Evolutionary conservation across 495 filamentous ascomycete genomes (phyloP).

Genomic region (Lophiostoma macrostomum): DNA sequence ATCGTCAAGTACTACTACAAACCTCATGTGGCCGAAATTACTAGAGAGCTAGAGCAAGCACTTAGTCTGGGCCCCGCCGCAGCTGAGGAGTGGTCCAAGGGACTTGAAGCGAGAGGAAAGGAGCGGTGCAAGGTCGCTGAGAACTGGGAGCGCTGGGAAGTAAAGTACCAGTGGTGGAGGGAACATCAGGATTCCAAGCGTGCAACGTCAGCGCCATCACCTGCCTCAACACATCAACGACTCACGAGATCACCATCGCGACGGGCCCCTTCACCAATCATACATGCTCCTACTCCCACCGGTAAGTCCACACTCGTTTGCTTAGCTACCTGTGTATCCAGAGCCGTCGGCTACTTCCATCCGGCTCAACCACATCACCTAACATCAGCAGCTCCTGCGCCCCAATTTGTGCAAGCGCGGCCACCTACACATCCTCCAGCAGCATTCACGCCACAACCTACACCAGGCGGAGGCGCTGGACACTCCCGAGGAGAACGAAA

Average conservation of each 20-base stretch:
- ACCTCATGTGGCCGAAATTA: slow-evolving; percentile 54
- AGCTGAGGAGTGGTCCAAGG: slow-evolving; percentile 72
- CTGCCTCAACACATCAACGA: slow-evolving; percentile 21
- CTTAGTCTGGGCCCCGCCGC: slow-evolving; percentile 58
- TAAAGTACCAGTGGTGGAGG: slow-evolving; percentile 33
- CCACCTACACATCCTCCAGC: slow-evolving; percentile 17
- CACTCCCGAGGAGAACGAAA: slow-evolving; percentile 40
- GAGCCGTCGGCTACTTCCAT: no score
- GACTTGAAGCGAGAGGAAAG: slow-evolving; percentile 59
- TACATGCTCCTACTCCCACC: slow-evolving; percentile 16
- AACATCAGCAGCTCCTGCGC: slow-evolving; percentile 13
- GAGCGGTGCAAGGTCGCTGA: slow-evolving; percentile 53
- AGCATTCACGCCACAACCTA: slow-evolving; percentile 12
- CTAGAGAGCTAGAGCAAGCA: slow-evolving; percentile 55
- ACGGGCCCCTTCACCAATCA: slow-evolving; percentile 12
- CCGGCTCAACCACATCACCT: no score
- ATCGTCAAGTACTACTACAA: slow-evolving; percentile 62
- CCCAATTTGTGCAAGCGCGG: slow-evolving; percentile 12
- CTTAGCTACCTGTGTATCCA: neutral
- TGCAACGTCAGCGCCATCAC: slow-evolving; percentile 45
- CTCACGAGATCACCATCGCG: slow-evolving; percentile 13
- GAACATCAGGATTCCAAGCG: slow-evolving; percentile 28
- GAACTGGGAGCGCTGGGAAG: slow-evolving; percentile 71
- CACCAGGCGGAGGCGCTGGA: slow-evolving; percentile 1
- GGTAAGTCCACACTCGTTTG: slow-evolving; percentile 16